Base-by-base conservation (phyloP, 2,329 filamentous ascomycete species). In the Apiospora koreana region DNA sequence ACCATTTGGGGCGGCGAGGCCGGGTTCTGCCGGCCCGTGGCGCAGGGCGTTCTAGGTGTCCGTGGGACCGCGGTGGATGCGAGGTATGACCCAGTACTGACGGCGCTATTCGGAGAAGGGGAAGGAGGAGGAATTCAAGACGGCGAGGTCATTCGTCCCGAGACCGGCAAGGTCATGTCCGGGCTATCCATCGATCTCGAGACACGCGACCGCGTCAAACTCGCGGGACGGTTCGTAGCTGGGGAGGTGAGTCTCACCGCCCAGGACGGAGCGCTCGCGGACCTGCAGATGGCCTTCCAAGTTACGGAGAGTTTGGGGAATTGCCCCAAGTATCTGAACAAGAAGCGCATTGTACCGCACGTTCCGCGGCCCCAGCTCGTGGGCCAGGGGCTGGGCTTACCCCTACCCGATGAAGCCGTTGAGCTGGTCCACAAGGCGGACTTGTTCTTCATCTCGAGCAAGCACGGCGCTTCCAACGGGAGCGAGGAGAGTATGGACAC, bases 251-350 rank as follows among this genome's bases (percentile, higher is more conserved):
- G 82, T 80, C 85, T 48, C 69, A 73, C 66, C 3, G 74, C 72
- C 7, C 76, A 72, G 16, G 77, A 76, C 3, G 76, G 54, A 18
- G 54, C 54, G 9, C 54, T 77, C 6, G 78, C 74, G 9, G 79
- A 81, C 6, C 81, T 86, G 58, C 85, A 87, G 79, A 81, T 95
- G 45, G 89, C 92, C 18, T 83, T 94, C 62, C 86, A 87, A 50
- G 89, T 97, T 69, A 87, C 92, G 42, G 91, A 93, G 79, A 92
- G 89, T 73, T 76, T 97, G 82, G 91, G 93, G 0, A 97, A 96
- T 75, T 97, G 94, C 75, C 94, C 94, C 1, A 97, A 97, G 80
- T 97, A 97, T 75, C 78, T 97, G 43, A 96, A 95, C 79, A 89
- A 88, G 76, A 94, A 93, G 77, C 82, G 83, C 1, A 88, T 97